Percentiles rank a stretch among this genome's conserved stretches.
Evolutionary conservation across 495 filamentous ascomycete species (phyloP).

Genomic region (Tuber microsphaerosporum): DNA sequence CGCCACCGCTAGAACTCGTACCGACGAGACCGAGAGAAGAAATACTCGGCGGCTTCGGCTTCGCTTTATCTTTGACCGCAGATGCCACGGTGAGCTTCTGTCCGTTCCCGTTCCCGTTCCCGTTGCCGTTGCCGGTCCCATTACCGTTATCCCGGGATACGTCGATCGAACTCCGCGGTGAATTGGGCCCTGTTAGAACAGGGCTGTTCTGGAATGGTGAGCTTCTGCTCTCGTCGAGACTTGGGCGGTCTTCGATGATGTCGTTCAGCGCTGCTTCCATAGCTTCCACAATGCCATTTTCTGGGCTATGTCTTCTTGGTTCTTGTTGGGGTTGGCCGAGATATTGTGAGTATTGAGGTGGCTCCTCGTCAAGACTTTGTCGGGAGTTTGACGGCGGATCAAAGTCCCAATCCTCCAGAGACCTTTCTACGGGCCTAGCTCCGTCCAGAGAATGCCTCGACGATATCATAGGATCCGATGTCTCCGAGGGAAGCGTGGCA

Average conservation of each 20-base stretch:
- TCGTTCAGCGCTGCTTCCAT: constrained; percentile 93
- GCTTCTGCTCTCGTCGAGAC: constrained; percentile 7
- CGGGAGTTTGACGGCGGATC: constrained; percentile 57
- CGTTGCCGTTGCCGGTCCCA: not conserved
- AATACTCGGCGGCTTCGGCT: constrained; percentile 66
- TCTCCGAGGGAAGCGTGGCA: constrained; percentile 6
- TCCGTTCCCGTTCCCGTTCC: constrained; percentile 18
- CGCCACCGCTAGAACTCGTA: constrained; percentile 68
- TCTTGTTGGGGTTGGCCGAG: constrained; percentile 45
- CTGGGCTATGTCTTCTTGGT: constrained; percentile 45
- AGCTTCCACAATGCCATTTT: constrained; percentile 62
- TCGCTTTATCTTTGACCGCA: constrained; percentile 48
- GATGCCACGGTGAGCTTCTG: constrained; percentile 11
- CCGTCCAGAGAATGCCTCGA: constrained; percentile 38
- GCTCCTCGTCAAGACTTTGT: constrained; percentile 50
- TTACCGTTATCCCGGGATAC: constrained; percentile 25
- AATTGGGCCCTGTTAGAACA: constrained; percentile 23
- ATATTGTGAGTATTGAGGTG: constrained; percentile 45
- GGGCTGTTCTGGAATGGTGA: constrained; percentile 23
- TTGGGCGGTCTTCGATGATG: constrained; percentile 66
- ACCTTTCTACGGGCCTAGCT: constrained; percentile 1
- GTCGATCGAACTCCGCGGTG: constrained; percentile 35
- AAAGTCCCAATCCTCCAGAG: constrained; percentile 55
- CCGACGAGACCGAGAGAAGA: constrained; percentile 85
- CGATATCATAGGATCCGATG: constrained; percentile 41